phyloP scores from a whole-genome alignment of 2,329 filamentous ascomycete genomes.

The Tricladium varicosporioides region DNA sequence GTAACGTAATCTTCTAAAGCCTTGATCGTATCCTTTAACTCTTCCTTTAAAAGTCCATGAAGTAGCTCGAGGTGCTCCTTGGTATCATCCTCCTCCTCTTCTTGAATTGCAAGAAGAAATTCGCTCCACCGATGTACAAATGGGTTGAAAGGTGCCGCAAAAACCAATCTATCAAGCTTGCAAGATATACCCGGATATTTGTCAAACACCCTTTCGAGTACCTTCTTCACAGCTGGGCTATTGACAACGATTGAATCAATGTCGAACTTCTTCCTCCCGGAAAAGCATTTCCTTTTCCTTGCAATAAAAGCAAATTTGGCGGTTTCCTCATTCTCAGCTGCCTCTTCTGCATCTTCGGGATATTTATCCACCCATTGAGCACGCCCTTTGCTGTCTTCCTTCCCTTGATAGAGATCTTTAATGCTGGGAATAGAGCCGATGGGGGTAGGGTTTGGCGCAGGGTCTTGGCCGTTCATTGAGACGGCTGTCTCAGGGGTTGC shows the following conservation, averaged over 20 bases:
- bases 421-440: slow-evolving; percentile 29
- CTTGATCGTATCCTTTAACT: slow-evolving; percentile 49
- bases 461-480: background rate
- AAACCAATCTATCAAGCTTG: slow-evolving; percentile 56
- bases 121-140: slow-evolving; percentile 63
- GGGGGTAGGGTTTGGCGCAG: background rate
- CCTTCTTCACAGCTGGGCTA: slow-evolving; percentile 57
- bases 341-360: slow-evolving; percentile 52
- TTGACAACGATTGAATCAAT: slow-evolving; percentile 63
- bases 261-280: slow-evolving; percentile 57
- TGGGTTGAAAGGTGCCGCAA: slow-evolving; percentile 57
- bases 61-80: slow-evolving; percentile 47
- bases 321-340: slow-evolving; percentile 60
- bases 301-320: slow-evolving; percentile 58
- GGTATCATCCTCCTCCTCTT: slow-evolving; percentile 41
- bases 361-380: slow-evolving; percentile 54
- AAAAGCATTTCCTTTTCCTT: slow-evolving; percentile 54
- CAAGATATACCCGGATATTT: slow-evolving; percentile 51
- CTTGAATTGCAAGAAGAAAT: slow-evolving; percentile 41
- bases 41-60: slow-evolving; percentile 45
- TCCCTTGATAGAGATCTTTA: slow-evolving; percentile 47
- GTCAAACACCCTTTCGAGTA: slow-evolving; percentile 42
- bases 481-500: background rate
- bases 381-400: slow-evolving; percentile 47
- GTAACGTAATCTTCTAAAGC: slow-evolving; percentile 49